Conservation (phyloP, 1,284 basidiomycete species). For the Volvariella volvacea region DNA sequence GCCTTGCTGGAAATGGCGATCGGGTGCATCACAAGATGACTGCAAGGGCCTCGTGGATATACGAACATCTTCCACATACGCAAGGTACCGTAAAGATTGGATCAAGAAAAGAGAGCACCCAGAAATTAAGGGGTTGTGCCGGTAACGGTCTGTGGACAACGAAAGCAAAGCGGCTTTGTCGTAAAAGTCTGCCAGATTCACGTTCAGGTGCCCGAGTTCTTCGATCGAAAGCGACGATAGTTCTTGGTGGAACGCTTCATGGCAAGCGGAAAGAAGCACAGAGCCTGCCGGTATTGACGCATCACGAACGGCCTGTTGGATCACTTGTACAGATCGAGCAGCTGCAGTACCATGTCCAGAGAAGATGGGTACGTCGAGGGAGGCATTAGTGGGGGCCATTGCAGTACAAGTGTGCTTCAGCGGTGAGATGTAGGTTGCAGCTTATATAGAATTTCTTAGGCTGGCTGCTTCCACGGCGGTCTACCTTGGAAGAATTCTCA, state of each 20-base stretch:
- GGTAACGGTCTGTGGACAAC: slow-evolving; percentile 23
- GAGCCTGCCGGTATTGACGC: slow-evolving; percentile 29
- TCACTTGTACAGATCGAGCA: slow-evolving; percentile 25
- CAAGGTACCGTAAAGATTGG: slow-evolving; percentile 49
- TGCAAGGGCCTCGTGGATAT: slow-evolving; percentile 17
- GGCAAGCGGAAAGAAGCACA: slow-evolving; percentile 42
- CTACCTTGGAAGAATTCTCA: slow-evolving; percentile 5
- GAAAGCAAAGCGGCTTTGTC: slow-evolving; percentile 31
- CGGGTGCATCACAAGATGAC: slow-evolving; percentile 29
- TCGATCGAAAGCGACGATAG: slow-evolving; percentile 32
- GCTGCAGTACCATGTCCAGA: slow-evolving; percentile 46
- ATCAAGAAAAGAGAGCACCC: slow-evolving; percentile 42
- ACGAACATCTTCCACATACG: slow-evolving; percentile 25
- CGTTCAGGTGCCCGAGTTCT: slow-evolving; percentile 26
- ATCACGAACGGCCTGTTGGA: slow-evolving; percentile 32
- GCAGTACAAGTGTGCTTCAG: not conserved
- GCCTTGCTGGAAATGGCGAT: slow-evolving; percentile 21
- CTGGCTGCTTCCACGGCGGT: no score
- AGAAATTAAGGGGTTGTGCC: slow-evolving; percentile 43
- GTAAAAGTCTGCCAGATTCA: slow-evolving; percentile 37
- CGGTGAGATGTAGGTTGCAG: no score
- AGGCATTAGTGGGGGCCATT: slow-evolving; percentile 5
- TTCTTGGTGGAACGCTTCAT: slow-evolving; percentile 43
- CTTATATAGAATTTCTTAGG: no score
- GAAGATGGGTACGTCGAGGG: slow-evolving; percentile 39